These are phyloP conservation scores for Nyctanthes arbortristis DNA, from an alignment of 257 asterid genomes.

Conservation along the genomic window DNA sequence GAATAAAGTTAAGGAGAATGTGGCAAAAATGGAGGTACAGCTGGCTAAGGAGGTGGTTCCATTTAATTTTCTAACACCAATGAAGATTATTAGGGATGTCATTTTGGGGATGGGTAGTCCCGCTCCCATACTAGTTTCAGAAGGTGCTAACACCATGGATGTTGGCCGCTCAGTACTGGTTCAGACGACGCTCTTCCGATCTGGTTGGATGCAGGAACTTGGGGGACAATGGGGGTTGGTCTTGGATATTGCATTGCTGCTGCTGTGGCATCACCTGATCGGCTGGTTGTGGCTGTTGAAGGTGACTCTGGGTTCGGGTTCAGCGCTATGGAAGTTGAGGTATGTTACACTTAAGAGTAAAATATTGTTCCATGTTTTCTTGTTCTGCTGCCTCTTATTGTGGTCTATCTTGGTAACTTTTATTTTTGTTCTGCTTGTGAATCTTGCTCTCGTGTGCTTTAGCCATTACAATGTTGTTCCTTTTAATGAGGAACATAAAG, in stretches of 20 bases:
- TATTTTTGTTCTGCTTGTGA: not conserved
- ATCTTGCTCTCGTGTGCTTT: not conserved
- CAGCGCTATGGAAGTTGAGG: conserved; percentile 99
- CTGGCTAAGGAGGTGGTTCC: conserved; percentile 78
- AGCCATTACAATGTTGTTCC: not conserved
- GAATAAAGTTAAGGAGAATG: conserved; percentile 75
- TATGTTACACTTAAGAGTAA: conserved; percentile 20
- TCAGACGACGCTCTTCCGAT: conserved; percentile 87
- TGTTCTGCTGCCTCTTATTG: conserved; percentile 3
- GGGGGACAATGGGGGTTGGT: conserved; percentile 99
- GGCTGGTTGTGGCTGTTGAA: conserved; percentile 93
- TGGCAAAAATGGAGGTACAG: conserved; percentile 78
- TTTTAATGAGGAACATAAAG: not conserved
- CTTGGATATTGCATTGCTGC: conserved; percentile 98
- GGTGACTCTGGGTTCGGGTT: conserved; percentile 98
- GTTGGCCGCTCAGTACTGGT: conserved; percentile 80
- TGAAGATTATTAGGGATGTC: conserved; percentile 91
- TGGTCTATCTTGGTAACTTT: not conserved
- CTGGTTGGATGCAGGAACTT: conserved; percentile 95
- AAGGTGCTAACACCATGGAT: conserved; percentile 95
- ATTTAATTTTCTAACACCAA: conserved; percentile 80
- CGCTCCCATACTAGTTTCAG: conserved; percentile 80
- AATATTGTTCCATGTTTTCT: not conserved
- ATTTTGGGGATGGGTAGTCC: conserved; percentile 64
- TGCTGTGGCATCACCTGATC: conserved; percentile 81